Evolutionary conservation across 202 grass and related monocot genomes (phyloP).

Genomic region (Cymbopogon flexuosus): DNA sequence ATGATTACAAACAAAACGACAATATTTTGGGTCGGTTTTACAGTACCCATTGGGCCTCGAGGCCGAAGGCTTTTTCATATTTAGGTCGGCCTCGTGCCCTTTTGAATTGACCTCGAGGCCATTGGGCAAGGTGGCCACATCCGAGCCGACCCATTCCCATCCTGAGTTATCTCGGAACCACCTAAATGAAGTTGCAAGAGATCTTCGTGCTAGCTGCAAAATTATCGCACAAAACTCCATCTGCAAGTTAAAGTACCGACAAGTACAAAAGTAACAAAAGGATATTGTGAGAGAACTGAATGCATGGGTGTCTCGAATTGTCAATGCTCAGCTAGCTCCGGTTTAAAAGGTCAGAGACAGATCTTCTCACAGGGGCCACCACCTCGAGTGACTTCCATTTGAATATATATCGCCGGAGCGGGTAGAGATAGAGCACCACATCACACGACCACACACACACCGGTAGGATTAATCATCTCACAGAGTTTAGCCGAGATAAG

Average conservation of each 20-base stretch:
- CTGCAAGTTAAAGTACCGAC: not conserved
- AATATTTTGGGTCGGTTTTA: too few relatives aligned
- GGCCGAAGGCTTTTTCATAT: too few relatives aligned
- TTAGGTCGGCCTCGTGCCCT: too few relatives aligned
- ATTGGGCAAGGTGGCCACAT: too few relatives aligned
- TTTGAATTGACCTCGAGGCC: too few relatives aligned
- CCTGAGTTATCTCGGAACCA: too few relatives aligned
- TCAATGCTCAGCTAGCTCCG: not conserved
- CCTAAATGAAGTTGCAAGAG: not conserved
- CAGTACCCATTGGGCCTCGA: too few relatives aligned
- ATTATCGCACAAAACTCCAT: not conserved
- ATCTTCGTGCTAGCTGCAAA: not conserved
- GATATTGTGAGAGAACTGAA: not conserved
- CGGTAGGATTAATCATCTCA: too few relatives aligned
- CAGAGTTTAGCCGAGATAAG: not conserved
- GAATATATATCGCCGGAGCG: not conserved
- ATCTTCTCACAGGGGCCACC: conserved; percentile 34
- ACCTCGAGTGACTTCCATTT: conserved; percentile 24
- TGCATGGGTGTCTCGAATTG: conserved; percentile 3
- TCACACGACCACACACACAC: not conserved
- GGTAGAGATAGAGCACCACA: not conserved
- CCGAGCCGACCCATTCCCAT: too few relatives aligned
- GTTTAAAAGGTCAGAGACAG: conserved; percentile 27
- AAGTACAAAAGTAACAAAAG: not conserved
- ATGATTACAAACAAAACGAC: too few relatives aligned